phyloP scores from a whole-genome alignment of 2,329 filamentous ascomycete genomes.

The Xylariaceae sp. region DNA sequence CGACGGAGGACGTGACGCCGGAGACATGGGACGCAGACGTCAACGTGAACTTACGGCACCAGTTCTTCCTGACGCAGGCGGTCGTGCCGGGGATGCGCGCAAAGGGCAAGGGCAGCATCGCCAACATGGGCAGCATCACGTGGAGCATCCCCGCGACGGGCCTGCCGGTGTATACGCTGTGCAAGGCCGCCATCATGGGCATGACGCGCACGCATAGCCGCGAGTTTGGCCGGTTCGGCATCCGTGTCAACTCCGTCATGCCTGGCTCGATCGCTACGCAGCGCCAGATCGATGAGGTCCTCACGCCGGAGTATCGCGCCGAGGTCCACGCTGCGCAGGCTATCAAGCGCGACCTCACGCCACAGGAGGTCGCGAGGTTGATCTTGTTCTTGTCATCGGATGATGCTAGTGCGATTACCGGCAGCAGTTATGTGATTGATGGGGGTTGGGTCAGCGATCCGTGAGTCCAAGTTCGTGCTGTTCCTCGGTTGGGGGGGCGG shows the following conservation, averaged over 20 bases:
- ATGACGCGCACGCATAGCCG: slow-evolving; percentile 35
- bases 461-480: neutral
- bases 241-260: slow-evolving; percentile 45
- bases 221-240: slow-evolving; percentile 34
- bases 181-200: slow-evolving; percentile 37
- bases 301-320: slow-evolving; percentile 37
- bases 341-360: slow-evolving; percentile 37
- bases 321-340: slow-evolving; percentile 37
- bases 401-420: slow-evolving; percentile 43
- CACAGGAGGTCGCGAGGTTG: slow-evolving; percentile 41
- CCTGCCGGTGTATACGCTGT: slow-evolving; percentile 33
- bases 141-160: slow-evolving; percentile 34
- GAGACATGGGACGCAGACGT: slow-evolving; percentile 40
- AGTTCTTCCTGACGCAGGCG: slow-evolving; percentile 39
- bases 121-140: slow-evolving; percentile 38
- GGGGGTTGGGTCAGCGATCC: slow-evolving; percentile 32
- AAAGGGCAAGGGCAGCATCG: slow-evolving; percentile 31
- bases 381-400: slow-evolving; percentile 42
- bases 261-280: slow-evolving; percentile 43
- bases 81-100: slow-evolving; percentile 33
- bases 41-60: slow-evolving; percentile 41
- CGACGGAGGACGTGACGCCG: slow-evolving; percentile 35
- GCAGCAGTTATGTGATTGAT: slow-evolving; percentile 38
- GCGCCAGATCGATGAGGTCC: slow-evolving; percentile 39
- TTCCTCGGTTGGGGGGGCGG: neutral